These are phyloP conservation scores for Aspergillus fijiensis DNA, from an alignment of 2,329 filamentous ascomycete genomes.

Conservation along the genomic window DNA sequence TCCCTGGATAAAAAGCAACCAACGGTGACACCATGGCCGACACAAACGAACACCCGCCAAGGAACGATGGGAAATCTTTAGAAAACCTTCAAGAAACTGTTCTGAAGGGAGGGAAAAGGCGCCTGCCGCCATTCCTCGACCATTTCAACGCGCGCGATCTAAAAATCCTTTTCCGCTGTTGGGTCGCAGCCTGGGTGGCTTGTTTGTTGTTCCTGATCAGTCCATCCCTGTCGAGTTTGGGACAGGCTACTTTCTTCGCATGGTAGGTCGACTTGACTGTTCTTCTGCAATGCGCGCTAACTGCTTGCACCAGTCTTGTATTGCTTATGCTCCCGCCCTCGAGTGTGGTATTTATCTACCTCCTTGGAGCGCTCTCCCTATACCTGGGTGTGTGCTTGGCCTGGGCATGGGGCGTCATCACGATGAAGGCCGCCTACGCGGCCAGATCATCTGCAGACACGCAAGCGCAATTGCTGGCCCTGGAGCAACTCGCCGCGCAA, in stretches of 20 bases:
- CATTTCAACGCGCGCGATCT: conserved; percentile 52
- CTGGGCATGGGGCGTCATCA: conserved; percentile 53
- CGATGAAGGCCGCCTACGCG: conserved; percentile 51
- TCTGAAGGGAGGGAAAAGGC: neutral
- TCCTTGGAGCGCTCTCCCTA: conserved; percentile 46
- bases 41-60: neutral
- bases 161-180: conserved; percentile 50
- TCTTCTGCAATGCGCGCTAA: neutral
- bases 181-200: conserved; percentile 48
- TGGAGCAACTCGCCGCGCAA: conserved; percentile 35
- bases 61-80: neutral
- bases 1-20: neutral
- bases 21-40: neutral
- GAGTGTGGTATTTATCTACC: conserved; percentile 48
- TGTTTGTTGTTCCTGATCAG: conserved; percentile 50
- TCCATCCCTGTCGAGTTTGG: conserved; percentile 43
- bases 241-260: conserved; percentile 49
- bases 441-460: conserved; percentile 43
- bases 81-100: neutral
- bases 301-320: conserved; percentile 28
- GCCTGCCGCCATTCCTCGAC: conserved; percentile 33
- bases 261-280: conserved; percentile 1
- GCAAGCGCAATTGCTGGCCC: conserved; percentile 31
- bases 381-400: conserved; percentile 49
- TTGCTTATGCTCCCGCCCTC: conserved; percentile 49